Conservation (phyloP, 495 filamentous ascomycete genomes). For the Aeminium ludgeri region DNA sequence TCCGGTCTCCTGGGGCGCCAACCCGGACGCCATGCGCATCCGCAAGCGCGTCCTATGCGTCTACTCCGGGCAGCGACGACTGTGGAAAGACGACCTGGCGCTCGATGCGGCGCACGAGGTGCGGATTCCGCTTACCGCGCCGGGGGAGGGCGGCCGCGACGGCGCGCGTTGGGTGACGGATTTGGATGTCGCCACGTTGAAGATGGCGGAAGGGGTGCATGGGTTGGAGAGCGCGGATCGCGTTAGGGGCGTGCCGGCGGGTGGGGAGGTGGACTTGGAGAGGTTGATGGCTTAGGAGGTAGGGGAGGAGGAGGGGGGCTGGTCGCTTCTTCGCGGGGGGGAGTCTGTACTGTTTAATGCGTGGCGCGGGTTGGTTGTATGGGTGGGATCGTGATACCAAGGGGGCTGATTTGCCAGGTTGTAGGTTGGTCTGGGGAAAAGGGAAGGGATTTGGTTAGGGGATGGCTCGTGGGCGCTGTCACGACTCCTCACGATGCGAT, state of each 20-base stretch:
- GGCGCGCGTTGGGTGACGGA: slow-evolving; percentile 77
- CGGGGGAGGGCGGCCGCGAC: slow-evolving; percentile 40
- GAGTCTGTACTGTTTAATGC: too few species aligned
- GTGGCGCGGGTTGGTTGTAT: too few species aligned
- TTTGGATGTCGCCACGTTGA: slow-evolving; percentile 78
- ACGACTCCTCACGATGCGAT: too few species aligned
- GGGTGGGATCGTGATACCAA: too few species aligned
- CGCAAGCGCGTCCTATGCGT: slow-evolving; percentile 92
- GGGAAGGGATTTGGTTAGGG: too few species aligned
- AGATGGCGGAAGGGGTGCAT: slow-evolving; percentile 69
- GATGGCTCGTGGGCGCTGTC: too few species aligned
- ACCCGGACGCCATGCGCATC: slow-evolving; percentile 82
- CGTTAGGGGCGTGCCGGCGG: slow-evolving; percentile 71
- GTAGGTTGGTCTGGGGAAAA: too few species aligned
- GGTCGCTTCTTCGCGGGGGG: too few species aligned
- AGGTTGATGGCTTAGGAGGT: slow-evolving; percentile 16
- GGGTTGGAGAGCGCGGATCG: slow-evolving; percentile 55
- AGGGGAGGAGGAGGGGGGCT: too few species aligned
- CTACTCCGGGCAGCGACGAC: slow-evolving; percentile 71
- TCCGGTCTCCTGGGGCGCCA: slow-evolving; percentile 80
- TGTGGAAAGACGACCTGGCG: slow-evolving; percentile 99
- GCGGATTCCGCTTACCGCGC: slow-evolving; percentile 46
- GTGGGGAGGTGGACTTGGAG: slow-evolving; percentile 18
- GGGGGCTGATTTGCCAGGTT: too few species aligned
- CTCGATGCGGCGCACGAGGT: slow-evolving; percentile 89